phyloP scores from a whole-genome alignment of 352 stramenopile species.

The Globisporangium cylindrosporum region DNA sequence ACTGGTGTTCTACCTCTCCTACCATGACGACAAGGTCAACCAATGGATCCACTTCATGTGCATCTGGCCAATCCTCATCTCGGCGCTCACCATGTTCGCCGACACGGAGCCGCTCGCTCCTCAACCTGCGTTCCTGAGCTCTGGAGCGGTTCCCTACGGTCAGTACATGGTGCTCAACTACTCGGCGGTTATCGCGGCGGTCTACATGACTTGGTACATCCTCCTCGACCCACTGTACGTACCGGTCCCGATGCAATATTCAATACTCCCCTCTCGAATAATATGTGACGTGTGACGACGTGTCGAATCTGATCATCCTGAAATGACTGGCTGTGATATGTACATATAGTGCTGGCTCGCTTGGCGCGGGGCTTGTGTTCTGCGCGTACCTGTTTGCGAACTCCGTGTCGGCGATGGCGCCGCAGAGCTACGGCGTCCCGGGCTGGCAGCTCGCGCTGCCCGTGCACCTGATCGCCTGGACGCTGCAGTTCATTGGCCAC shows the following conservation, averaged over 20 bases:
- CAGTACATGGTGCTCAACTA: slow-evolving; percentile 67
- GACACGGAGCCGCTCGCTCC: slow-evolving; percentile 33
- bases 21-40: slow-evolving; percentile 83
- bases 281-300: not conserved
- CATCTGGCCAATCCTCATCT: slow-evolving; percentile 86
- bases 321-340: slow-evolving; percentile 4
- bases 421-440: slow-evolving; percentile 31
- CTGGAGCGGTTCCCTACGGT: slow-evolving; percentile 24
- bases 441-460: slow-evolving; percentile 53
- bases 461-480: slow-evolving; percentile 65
- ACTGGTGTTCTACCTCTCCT: slow-evolving; percentile 82
- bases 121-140: slow-evolving; percentile 21
- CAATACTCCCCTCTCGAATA: not conserved
- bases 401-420: slow-evolving; percentile 39
- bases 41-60: slow-evolving; percentile 78
- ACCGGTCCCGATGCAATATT: not conserved
- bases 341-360: slow-evolving; percentile 34
- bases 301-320: not conserved
- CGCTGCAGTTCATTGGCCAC: slow-evolving; percentile 85
- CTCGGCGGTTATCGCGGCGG: slow-evolving; percentile 37
- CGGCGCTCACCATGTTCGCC: slow-evolving; percentile 61
- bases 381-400: slow-evolving; percentile 57
- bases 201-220: slow-evolving; percentile 87
- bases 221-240: slow-evolving; percentile 49
- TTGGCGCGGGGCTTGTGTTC: slow-evolving; percentile 55